Conservation (phyloP, 2,329 filamentous ascomycete genomes). For the Elsinoe perseae region DNA sequence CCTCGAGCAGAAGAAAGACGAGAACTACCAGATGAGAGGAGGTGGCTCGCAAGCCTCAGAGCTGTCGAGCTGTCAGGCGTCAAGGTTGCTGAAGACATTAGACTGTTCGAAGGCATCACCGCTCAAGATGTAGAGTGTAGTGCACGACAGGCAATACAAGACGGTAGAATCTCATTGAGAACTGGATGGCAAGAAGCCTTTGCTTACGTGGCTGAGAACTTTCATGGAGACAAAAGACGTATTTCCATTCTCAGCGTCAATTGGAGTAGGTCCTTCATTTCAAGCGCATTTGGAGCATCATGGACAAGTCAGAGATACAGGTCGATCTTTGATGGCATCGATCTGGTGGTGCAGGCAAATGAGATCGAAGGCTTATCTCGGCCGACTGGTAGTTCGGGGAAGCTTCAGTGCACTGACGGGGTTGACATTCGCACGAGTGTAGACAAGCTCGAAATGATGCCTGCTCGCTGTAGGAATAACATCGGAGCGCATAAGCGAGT, state of each 20-base stretch:
- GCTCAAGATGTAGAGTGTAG: constrained; percentile 25
- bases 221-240: not conserved
- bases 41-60: constrained; percentile 32
- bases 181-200: constrained; percentile 32
- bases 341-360: constrained; percentile 28
- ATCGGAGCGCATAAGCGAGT: not conserved
- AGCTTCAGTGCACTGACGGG: constrained; percentile 21
- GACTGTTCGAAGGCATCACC: constrained; percentile 35
- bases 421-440: constrained; percentile 32
- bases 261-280: constrained; percentile 40
- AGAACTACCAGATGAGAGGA: constrained; percentile 31
- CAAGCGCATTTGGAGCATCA: constrained; percentile 19
- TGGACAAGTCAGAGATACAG: not conserved
- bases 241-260: constrained; percentile 40
- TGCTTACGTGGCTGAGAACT: not conserved
- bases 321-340: constrained; percentile 14
- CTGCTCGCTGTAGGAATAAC: constrained; percentile 2
- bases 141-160: constrained; percentile 26
- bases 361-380: constrained; percentile 28
- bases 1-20: constrained; percentile 26
- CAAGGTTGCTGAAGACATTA: constrained; percentile 32
- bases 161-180: constrained; percentile 31
- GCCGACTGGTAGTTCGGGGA: constrained; percentile 25
- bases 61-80: constrained; percentile 36
- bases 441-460: constrained; percentile 34